Base-by-base conservation (phyloP, 2,329 filamentous ascomycete genomes). In the Aspergillus terreus region DNA sequence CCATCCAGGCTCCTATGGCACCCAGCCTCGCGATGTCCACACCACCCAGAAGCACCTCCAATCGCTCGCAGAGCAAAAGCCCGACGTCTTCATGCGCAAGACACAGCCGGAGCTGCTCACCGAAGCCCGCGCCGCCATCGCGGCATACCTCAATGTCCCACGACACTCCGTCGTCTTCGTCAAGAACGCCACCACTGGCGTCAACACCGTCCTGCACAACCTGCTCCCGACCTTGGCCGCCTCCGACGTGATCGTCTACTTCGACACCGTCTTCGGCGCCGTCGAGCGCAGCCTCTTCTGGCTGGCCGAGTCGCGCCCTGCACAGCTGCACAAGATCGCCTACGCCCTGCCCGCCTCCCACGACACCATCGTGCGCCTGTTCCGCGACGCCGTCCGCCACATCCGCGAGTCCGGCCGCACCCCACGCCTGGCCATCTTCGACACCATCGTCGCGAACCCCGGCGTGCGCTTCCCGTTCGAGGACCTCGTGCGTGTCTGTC, bases 381-480 rank as follows among this genome's bases (percentile, higher is more conserved):
- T 96, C 67, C 74, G 77, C 25, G 69, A 75, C 0, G 78, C 82
- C 0, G 81, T 95, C 5, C 65, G 72, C 1, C 64, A 73, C 4
- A 76, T 83, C 38, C 71, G 77, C 27, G 76, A 73, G 0, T 68
- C 75, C 19, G 87, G 88, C 0, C 82, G 85, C 51, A 82, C 78
- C 2, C 82, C 87, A 0, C 82, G 79, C 12, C 61, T 92, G 9
- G 88, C 86, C 15, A 64, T 92, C 14, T 94, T 92, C 60, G 92
- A 97, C 67, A 86, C 85, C 0, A 83, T 96, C 6, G 85, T 86
- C 7, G 90, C 87, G 25, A 76, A 87, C 19, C 92, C 92, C 0
- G 92, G 90, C 1, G 79, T 95, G 0, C 75, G 85, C 2, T 83
- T 96, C 60, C 92, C 92, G 0, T 96, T 88, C 71, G 84, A 92